phyloP scores from a whole-genome alignment of 2,329 filamentous ascomycete species.

The Furcasterigmium furcatum region DNA sequence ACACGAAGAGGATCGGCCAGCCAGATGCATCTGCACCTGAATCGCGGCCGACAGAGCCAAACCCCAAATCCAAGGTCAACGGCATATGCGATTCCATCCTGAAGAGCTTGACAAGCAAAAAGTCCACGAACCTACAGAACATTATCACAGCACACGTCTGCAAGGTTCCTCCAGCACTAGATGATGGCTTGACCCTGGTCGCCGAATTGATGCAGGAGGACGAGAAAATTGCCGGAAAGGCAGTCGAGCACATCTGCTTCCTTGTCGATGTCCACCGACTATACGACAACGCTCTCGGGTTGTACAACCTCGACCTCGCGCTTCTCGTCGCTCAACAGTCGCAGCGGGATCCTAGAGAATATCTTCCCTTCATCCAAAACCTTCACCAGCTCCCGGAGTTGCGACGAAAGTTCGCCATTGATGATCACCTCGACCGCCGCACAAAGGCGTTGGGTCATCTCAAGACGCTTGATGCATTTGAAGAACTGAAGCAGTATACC shows the following conservation, averaged over 20 bases:
- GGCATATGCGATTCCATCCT: conserved; percentile 84
- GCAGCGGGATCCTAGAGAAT: conserved; percentile 92
- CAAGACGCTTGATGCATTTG: conserved; percentile 68
- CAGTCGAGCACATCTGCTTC: conserved; percentile 96
- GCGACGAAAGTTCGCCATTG: conserved; percentile 78
- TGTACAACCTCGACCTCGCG: conserved; percentile 89
- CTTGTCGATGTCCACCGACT: conserved; percentile 88
- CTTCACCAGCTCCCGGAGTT: conserved; percentile 71
- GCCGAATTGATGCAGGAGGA: conserved; percentile 69
- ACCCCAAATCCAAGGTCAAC: conserved; percentile 67
- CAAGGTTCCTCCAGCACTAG: conserved; percentile 86
- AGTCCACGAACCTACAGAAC: conserved; percentile 74
- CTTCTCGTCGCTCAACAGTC: conserved; percentile 92
- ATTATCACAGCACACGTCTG: conserved; percentile 93
- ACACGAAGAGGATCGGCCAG: conserved; percentile 58
- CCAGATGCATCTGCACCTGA: conserved; percentile 5
- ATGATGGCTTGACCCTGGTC: conserved; percentile 78
- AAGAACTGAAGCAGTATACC: conserved; percentile 75
- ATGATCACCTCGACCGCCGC: conserved; percentile 77
- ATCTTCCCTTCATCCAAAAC: conserved; percentile 88
- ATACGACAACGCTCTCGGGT: conserved; percentile 83
- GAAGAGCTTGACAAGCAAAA: conserved; percentile 57
- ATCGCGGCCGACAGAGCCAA: conserved; percentile 5
- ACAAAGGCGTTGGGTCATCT: conserved; percentile 77
- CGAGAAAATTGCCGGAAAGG: conserved; percentile 74